These are phyloP conservation scores for Suhomyces sp. DNA, from an alignment of 805 yeast species.

Conservation along the genomic window DNA sequence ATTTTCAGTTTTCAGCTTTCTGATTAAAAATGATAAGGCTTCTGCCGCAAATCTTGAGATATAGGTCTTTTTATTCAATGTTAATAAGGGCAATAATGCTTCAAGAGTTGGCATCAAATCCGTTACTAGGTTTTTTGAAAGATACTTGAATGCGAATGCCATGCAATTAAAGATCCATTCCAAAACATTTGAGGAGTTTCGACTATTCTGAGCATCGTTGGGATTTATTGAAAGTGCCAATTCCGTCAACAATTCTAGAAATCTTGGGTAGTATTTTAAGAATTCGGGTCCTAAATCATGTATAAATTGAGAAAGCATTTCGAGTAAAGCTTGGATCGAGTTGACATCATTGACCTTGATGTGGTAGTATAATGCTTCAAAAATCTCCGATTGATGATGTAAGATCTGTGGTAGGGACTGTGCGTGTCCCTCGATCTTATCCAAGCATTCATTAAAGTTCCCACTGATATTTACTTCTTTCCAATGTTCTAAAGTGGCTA, in stretches of 20 bases:
- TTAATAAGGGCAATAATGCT: conserved; percentile 60
- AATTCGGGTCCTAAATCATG: conserved; percentile 94
- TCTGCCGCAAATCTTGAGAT: conserved; percentile 85
- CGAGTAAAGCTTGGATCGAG: conserved; percentile 78
- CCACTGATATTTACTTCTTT: conserved; percentile 78
- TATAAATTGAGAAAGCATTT: conserved; percentile 73
- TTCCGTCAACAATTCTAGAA: conserved; percentile 50
- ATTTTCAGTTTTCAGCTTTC: conserved; percentile 56
- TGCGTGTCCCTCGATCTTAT: conserved; percentile 49
- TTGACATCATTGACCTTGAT: conserved; percentile 58
- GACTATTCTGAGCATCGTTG: conserved; percentile 50
- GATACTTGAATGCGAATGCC: conserved; percentile 86
- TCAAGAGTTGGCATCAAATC: conserved; percentile 71
- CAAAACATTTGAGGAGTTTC: conserved; percentile 57
- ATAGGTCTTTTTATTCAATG: conserved; percentile 54
- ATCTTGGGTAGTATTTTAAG: conserved; percentile 57
- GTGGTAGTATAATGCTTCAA: conserved; percentile 42
- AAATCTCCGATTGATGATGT: conserved; percentile 64
- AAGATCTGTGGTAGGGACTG: conserved; percentile 80
- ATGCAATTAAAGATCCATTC: conserved; percentile 84
- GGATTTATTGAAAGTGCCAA: conserved; percentile 40
- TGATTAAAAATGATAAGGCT: conserved; percentile 77
- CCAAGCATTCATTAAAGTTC: conserved; percentile 61
- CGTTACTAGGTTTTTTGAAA: conserved; percentile 59
- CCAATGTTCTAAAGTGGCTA: conserved; percentile 83